A percentile compares a stretch with the other conserved stretches of the same genome.
Conservation (phyloP, 495 filamentous ascomycete genomes). For the Penicillium turbatum region DNA sequence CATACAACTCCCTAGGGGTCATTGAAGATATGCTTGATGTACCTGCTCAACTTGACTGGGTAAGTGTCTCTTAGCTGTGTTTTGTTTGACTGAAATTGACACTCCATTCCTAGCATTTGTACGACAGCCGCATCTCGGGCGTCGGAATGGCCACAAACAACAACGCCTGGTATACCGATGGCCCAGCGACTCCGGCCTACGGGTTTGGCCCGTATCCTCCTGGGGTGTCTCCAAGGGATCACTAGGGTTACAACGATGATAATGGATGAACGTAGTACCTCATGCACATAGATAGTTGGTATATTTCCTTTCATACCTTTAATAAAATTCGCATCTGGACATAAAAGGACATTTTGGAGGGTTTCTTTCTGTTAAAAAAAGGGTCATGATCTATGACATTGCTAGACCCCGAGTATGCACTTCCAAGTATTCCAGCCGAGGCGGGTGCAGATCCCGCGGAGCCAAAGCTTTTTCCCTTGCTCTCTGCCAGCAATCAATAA, state of each 20-base stretch:
- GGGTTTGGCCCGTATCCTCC: constrained; percentile 6
- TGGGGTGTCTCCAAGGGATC: not conserved
- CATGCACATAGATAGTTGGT: not conserved
- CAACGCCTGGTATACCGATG: constrained; percentile 12
- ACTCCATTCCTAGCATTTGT: constrained; percentile 15
- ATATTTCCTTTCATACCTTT: no score
- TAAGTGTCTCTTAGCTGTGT: constrained; percentile 34
- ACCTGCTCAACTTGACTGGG: constrained; percentile 66
- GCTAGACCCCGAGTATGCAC: not conserved
- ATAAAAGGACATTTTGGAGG: no score
- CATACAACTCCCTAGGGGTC: constrained; percentile 40
- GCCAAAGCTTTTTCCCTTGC: constrained; percentile 1
- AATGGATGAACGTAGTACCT: not conserved
- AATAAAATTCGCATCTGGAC: no score
- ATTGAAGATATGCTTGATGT: constrained; percentile 53
- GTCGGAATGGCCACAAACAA: constrained; percentile 14
- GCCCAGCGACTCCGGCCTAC: not conserved
- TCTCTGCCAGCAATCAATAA: not conserved
- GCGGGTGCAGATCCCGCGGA: constrained; percentile 18
- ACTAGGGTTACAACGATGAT: not conserved
- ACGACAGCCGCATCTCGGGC: constrained; percentile 19
- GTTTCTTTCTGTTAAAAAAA: no score
- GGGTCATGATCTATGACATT: no score
- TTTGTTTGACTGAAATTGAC: not conserved
- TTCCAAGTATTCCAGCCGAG: not conserved